Evolutionary conservation across 345 rosid genomes (phyloP), one percentile per base, ranked within the genome.

Genomic region (Corchorus capsularis): DNA sequence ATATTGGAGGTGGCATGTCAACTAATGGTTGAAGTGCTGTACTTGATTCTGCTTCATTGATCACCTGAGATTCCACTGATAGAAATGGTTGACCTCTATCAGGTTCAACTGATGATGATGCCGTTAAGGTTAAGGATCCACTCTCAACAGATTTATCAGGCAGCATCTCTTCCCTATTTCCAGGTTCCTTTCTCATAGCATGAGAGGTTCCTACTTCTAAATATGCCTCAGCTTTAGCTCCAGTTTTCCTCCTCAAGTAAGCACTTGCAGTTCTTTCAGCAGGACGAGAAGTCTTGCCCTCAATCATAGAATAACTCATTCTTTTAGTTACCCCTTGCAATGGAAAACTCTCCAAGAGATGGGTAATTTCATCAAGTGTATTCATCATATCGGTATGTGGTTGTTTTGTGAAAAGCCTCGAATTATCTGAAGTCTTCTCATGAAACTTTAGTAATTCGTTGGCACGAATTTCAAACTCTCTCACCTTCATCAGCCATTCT

Each of bases 401-500:
- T 32, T 4, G 66, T n/a, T 75, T 66, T 59, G 32, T 32, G 22
- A 32, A 45, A 43, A 32, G 46, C 2, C 39, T 15, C 43, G 14
- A 3, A 47, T 8, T 6, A 6, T 43, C 46, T 6, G 59, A 56
- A 56, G 17, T 67, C 35, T 75, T 47, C 66, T 45, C 32, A 43
- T n/a, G 50, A 16, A 54, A 75, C 4, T 16, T 56, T 35, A 75
- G 2, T 19, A 75, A 27, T 13, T 67, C 49, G 13, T 45, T 75
- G 35, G 63, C 57, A 27, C 5, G 11, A 45, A 2, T 22, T 67
- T 75, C 78, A 27, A 67, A 66, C 34, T 77, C 63, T 12, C 69
- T 61, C 62, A 59, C 75, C 75, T 69, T 69, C 53, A 20, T 37
- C 34, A 77, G 69, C 75, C 79, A 77, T 61, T 60, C 73, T 15